Conservation (phyloP, 192 early-diverging fungal genomes). For the Chytriomyces sp. region DNA sequence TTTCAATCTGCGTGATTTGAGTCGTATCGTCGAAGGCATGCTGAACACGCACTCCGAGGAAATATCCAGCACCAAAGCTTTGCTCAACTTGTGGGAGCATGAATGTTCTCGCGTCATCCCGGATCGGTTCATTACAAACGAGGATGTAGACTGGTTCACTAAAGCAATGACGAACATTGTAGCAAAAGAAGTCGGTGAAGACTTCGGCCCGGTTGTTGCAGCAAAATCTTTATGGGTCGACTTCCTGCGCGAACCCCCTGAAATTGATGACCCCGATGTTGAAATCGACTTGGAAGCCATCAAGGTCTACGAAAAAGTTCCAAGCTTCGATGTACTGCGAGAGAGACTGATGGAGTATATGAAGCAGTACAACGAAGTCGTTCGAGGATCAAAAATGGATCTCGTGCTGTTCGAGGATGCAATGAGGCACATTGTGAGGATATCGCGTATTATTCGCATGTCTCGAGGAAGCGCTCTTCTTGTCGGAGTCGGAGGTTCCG, state of each 20-base stretch:
- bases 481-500: slow-evolving; percentile 71
- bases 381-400: slow-evolving; percentile 69
- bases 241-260: slow-evolving; percentile 66
- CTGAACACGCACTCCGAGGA: slow-evolving; percentile 59
- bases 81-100: slow-evolving; percentile 67
- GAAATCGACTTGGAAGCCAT: slow-evolving; percentile 64
- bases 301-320: slow-evolving; percentile 69
- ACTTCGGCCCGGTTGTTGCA: slow-evolving; percentile 43
- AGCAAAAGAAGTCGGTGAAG: slow-evolving; percentile 63
- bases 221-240: slow-evolving; percentile 62
- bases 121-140: slow-evolving; percentile 63
- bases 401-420: slow-evolving; percentile 72
- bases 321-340: slow-evolving; percentile 58
- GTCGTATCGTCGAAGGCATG: slow-evolving; percentile 68
- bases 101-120: slow-evolving; percentile 67
- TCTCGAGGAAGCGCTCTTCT: slow-evolving; percentile 65
- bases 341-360: slow-evolving; percentile 62
- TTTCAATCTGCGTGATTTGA: slow-evolving; percentile 69
- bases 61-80: slow-evolving; percentile 52
- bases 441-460: slow-evolving; percentile 66
- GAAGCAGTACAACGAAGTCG: slow-evolving; percentile 66
- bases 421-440: slow-evolving; percentile 69
- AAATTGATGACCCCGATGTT: slow-evolving; percentile 65
- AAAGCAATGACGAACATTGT: slow-evolving; percentile 53
- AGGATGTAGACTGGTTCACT: slow-evolving; percentile 69